These are phyloP conservation scores for Plasmodium gallinaceum DNA, from an alignment of 169 alveolate species.

Conservation along the genomic window DNA sequence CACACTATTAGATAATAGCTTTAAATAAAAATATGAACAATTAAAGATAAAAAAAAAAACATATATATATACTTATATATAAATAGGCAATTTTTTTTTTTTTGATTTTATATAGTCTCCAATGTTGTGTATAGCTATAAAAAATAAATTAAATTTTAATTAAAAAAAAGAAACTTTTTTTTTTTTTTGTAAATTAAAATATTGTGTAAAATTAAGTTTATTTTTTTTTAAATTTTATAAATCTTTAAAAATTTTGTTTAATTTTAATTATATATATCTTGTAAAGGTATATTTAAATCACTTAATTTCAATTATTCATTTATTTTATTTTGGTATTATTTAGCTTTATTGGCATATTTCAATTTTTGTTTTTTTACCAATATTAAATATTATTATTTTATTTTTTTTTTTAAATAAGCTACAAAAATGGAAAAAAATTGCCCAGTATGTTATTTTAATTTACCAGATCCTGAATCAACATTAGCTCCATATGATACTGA, in stretches of 20 bases:
- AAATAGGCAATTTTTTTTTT: constrained; percentile 19
- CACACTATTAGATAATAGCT: constrained; percentile 15
- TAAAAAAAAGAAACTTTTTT: constrained; percentile 5
- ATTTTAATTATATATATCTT: constrained; percentile 17
- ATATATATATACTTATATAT: not conserved
- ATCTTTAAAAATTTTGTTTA: constrained; percentile 19
- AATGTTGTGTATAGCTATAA: constrained; percentile 37
- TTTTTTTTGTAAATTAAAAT: constrained; percentile 14
- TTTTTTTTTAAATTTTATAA: constrained; percentile 13
- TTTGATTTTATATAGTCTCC: constrained; percentile 31
- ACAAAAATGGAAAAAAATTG: constrained; percentile 79
- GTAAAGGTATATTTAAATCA: not conserved
- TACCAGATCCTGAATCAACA: constrained; percentile 81
- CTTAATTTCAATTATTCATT: constrained; percentile 3
- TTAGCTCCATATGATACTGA: constrained; percentile 83
- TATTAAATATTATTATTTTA: not conserved
- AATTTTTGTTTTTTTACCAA: not conserved
- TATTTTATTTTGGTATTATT: not conserved
- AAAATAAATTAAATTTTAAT: constrained; percentile 30
- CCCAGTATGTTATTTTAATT: constrained; percentile 80
- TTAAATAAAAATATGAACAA: constrained; percentile 14
- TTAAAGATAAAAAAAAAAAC: constrained; percentile 6
- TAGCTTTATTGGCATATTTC: constrained; percentile 5
- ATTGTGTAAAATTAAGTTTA: not conserved
- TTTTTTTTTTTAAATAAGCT: constrained; percentile 4